Percentiles rank a stretch among this genome's conserved stretches.
These are phyloP conservation scores for Moesziomyces parantarcticus DNA, from an alignment of 1,284 basidiomycete genomes.

Conservation along the genomic window DNA sequence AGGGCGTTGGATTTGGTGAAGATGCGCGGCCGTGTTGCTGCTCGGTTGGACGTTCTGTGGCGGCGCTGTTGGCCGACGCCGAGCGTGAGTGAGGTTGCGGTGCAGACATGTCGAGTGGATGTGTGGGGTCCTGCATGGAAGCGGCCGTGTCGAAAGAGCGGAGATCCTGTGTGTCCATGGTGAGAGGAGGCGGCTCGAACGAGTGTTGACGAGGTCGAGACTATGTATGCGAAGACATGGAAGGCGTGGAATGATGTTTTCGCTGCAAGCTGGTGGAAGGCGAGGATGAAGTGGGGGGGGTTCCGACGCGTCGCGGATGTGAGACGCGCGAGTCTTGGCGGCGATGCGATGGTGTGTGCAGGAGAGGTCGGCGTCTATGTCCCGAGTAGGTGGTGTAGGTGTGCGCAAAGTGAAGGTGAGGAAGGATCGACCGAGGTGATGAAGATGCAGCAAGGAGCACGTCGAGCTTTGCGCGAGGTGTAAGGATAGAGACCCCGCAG, in stretches of 20 bases:
- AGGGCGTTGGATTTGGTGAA: constrained; percentile 29
- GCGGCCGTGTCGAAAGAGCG: neutral
- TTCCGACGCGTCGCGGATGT: neutral
- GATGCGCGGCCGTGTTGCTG: constrained; percentile 4
- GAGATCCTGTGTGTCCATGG: neutral
- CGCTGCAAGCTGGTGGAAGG: neutral
- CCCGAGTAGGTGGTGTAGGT: too few relatives aligned
- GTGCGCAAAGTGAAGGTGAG: too few relatives aligned
- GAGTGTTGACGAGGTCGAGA: neutral
- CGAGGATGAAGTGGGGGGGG: neutral
- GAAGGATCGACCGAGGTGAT: too few relatives aligned
- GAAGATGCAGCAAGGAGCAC: too few relatives aligned
- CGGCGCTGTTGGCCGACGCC: constrained; percentile 19
- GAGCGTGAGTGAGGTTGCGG: neutral
- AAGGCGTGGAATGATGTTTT: neutral
- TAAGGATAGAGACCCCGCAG: too few relatives aligned
- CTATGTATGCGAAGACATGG: neutral
- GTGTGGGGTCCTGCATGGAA: neutral
- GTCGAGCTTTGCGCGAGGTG: too few relatives aligned
- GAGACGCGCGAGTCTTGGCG: neutral
- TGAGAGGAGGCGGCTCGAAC: neutral
- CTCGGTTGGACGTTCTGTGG: constrained; percentile 18
- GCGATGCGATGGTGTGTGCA: too few relatives aligned
- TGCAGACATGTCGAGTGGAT: neutral
- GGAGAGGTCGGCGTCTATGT: too few relatives aligned